Base-by-base conservation (phyloP, 345 rosid species). In the Nephelium lappaceum region DNA sequence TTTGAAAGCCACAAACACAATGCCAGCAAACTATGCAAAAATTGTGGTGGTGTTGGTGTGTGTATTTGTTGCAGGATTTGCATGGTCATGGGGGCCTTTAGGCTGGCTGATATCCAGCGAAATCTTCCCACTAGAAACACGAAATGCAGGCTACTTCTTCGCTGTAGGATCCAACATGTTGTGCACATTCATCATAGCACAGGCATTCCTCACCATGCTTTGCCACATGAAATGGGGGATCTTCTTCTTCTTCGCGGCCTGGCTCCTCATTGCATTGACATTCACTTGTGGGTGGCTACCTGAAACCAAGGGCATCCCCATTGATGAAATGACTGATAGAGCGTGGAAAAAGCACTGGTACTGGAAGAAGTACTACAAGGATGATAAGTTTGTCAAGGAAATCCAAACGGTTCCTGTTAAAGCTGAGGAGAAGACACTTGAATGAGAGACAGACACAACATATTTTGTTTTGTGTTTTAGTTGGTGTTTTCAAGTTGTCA, bases 11-110 rank as follows among this genome's bases (percentile, higher is more conserved):
- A 75, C 85, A 2, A 78, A 77, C 69, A 58, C 12, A 18, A 69
- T 88, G 78, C 63, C 81, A 2, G 66, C 47, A 21, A 38, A 71
- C 10, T 72, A 73, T 18, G 86, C 91, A 11, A 31, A 79, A 31
- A n/a, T 63, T 5, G 89, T 92, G 67, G 83, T 89, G 19, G 25
- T 75, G 16, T 71, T 90, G 21, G 81, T 92, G 23, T 82, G 91
- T 71, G 31, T 86, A 31, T 90, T 85, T 71, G 82, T 91, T 53
- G 76, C 85, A 63, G 92, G 87, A 25, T 92, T 89, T 74, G 96
- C 93, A 1, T 92, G 96, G 96, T 92, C 96, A 19, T 92, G 96
- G 93, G 96, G 93, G 2, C 96, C 96, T 14, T 53, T 92, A 2
- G 87, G 89, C 55, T 92, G 96, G 96, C 64, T 92, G 18, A 88